These are phyloP conservation scores for Asterella californica DNA, from an alignment of 225 moss, liverwort and hornwort species.

Conservation along the genomic window DNA sequence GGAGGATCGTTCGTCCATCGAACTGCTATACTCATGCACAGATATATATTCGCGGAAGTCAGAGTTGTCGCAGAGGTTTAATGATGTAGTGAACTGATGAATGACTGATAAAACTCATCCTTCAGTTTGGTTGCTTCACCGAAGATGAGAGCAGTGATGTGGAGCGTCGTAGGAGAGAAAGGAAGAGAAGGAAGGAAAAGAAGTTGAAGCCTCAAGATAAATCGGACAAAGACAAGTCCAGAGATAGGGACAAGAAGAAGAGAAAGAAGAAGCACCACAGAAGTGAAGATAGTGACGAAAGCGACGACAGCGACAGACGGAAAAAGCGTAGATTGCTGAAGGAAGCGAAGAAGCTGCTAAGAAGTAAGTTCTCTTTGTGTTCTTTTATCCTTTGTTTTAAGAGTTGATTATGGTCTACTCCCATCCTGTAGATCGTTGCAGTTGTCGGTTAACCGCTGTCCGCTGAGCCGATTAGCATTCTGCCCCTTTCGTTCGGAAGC, in stretches of 20 bases:
- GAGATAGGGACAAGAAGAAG: constrained; percentile 43
- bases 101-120: constrained; percentile 41
- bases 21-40: too few relatives aligned
- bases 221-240: constrained; percentile 43
- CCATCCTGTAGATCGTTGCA: too few relatives aligned
- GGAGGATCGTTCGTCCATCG: too few relatives aligned
- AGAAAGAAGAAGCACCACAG: constrained; percentile 47
- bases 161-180: constrained; percentile 50
- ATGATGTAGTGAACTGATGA: constrained; percentile 3
- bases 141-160: constrained; percentile 68
- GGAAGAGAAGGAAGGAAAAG: constrained; percentile 52
- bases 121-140: constrained; percentile 48
- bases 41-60: too few relatives aligned
- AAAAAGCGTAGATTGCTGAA: constrained; percentile 64
- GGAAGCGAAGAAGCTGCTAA: constrained; percentile 65
- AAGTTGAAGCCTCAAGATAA: constrained; percentile 38
- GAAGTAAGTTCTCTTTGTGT: constrained; percentile 51
- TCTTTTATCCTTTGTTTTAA: too few relatives aligned
- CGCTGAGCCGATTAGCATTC: too few relatives aligned
- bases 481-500: too few relatives aligned
- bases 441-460: too few relatives aligned
- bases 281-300: constrained; percentile 46
- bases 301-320: constrained; percentile 41
- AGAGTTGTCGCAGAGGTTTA: not conserved
- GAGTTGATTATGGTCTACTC: too few relatives aligned